Base-by-base conservation (phyloP, 1,284 basidiomycete genomes). In the Cryptococcus sp. region DNA sequence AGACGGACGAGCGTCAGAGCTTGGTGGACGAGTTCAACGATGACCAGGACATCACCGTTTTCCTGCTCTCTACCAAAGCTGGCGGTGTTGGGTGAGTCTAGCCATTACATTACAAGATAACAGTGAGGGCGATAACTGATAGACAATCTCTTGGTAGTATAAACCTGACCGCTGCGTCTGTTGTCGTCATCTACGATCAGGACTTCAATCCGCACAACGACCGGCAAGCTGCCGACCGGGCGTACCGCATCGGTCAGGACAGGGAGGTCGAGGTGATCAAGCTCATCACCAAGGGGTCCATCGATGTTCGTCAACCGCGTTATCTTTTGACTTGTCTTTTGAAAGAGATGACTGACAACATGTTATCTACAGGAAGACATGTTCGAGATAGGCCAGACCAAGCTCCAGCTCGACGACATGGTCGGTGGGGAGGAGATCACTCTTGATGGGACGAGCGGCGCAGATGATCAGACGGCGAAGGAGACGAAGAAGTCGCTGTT, bases 21-120 rank as follows among this genome's bases (percentile, higher is more conserved):
- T 77, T 98, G 4, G 95, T 98, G 0, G 96, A 99, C 70, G 88
- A 96, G 72, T 98, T 98, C 76, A 94, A 89, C n/a, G 89, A 94
- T 66, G 90, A 97, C 70, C 82, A 85, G 24, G 82, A 83, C n/a
- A 97, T 99, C 68, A 83, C 87, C 20, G 87, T 96, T 33, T 98
- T 98, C 78, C 80, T 99, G 4, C 81, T 99, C 1, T 97, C 93
- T 5, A 98, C 96, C 0, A 93, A 93, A 75, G 96, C 96, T 0
- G 96, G 83, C 47, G 82, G 82, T 53, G 77, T 82, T 38, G 82
- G 82, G 67, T 70, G 53, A 63, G 70, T 63, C 23, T 20, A 21
- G 20, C 16, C 39, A 4, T 20, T 20, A 18, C 40, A n/a, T 20
- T 8, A 24, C 49, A 39, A 53, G n/a, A 15, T 21, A 8, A 20